These are phyloP conservation scores for Arachis monticola DNA, from an alignment of 331 rosid species.

Conservation along the genomic window DNA sequence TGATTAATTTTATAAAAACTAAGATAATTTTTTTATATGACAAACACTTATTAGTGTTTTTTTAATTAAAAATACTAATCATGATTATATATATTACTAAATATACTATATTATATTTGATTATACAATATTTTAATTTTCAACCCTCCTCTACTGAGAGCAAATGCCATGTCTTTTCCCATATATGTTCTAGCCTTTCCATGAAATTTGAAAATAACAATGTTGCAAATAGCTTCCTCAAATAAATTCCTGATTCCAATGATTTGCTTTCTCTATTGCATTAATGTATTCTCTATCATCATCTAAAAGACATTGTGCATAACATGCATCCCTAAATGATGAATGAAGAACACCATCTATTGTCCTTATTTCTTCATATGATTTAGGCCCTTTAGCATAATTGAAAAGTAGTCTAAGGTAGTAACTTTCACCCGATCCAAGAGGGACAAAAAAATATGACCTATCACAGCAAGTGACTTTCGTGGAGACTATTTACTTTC, in stretches of 20 bases:
- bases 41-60: too few relatives aligned
- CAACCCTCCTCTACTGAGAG: not conserved
- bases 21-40: too few relatives aligned
- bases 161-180: not conserved
- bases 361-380: not conserved
- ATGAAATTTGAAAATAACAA: not conserved
- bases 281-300: not conserved
- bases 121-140: not conserved
- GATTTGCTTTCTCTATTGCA: not conserved
- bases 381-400: not conserved
- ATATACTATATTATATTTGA: too few relatives aligned
- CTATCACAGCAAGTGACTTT: too few relatives aligned
- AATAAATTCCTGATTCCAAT: not conserved
- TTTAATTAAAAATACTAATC: too few relatives aligned
- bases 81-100: too few relatives aligned
- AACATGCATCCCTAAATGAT: not conserved
- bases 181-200: not conserved
- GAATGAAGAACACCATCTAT: not conserved
- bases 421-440: not conserved
- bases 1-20: too few relatives aligned
- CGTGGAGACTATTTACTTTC: too few relatives aligned
- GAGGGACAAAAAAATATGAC: too few relatives aligned
- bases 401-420: not conserved
- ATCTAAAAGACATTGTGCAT: not conserved
- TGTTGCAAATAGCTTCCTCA: not conserved